A percentile compares a stretch with the other conserved stretches of the same genome.
These are phyloP conservation scores for Domatiomyces catenatus DNA, from an alignment of 2,329 filamentous ascomycete genomes.

Conservation along the genomic window DNA sequence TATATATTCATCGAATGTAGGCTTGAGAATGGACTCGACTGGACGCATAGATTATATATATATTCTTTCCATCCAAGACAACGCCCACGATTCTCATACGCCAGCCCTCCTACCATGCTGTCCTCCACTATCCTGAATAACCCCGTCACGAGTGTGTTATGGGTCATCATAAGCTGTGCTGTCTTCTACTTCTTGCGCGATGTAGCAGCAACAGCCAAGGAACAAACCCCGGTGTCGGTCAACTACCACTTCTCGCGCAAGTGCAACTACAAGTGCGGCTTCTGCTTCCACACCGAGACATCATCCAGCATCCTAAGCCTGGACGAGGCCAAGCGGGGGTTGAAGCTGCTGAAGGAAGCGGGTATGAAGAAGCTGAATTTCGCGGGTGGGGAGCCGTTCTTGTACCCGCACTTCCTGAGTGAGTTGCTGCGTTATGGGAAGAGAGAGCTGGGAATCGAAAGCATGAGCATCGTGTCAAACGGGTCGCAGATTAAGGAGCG, in stretches of 20 bases:
- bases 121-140: neutral
- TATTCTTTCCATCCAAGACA: too few relatives aligned
- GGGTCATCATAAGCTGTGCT: neutral
- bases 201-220: neutral
- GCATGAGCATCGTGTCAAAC: conserved; percentile 40
- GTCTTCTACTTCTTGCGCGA: neutral
- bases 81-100: too few relatives aligned
- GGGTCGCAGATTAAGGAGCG: conserved; percentile 32
- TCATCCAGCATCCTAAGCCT: conserved; percentile 29
- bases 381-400: conserved; percentile 40
- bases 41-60: too few relatives aligned
- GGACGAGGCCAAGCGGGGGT: conserved; percentile 30
- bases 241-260: conserved; percentile 35
- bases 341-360: conserved; percentile 32
- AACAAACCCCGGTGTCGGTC: conserved; percentile 26
- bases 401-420: conserved; percentile 32
- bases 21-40: too few relatives aligned
- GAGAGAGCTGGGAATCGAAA: conserved; percentile 33
- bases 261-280: conserved; percentile 37
- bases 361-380: conserved; percentile 44
- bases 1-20: neutral
- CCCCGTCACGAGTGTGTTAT: neutral
- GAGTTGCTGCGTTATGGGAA: conserved; percentile 36
- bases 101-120: neutral
- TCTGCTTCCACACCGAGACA: conserved; percentile 44